Conservation (phyloP, 192 early-diverging fungal genomes). For the Coemansia aciculifera region DNA sequence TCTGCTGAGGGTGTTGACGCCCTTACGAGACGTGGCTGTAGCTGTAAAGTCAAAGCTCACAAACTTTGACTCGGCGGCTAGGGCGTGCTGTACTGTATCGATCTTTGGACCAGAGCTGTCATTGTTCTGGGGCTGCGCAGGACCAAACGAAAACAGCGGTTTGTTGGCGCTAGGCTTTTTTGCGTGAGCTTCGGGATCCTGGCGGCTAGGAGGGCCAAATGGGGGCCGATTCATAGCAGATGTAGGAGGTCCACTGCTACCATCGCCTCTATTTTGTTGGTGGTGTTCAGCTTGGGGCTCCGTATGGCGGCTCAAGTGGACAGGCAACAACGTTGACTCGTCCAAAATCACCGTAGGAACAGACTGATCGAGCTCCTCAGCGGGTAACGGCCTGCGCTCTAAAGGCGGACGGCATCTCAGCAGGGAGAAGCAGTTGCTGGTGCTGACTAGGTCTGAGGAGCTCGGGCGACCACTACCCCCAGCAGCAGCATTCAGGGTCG, state of each 20-base stretch:
- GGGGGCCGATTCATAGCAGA: neutral
- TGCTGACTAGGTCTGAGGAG: neutral
- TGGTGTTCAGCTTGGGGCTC: neutral
- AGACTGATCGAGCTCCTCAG: neutral
- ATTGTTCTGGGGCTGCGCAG: neutral
- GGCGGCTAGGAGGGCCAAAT: neutral
- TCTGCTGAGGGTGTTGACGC: slow-evolving; percentile 20
- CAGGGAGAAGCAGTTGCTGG: slow-evolving; percentile 20
- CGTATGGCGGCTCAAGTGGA: neutral
- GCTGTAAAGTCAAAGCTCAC: slow-evolving; percentile 11
- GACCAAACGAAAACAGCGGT: neutral
- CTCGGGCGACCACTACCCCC: neutral
- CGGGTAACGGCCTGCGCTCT: neutral
- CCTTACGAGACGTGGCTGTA: slow-evolving; percentile 13
- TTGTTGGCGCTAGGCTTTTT: neutral
- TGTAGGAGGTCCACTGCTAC: neutral
- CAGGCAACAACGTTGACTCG: neutral
- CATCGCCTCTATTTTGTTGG: neutral
- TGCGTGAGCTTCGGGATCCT: neutral
- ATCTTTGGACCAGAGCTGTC: neutral
- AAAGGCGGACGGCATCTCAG: slow-evolving; percentile 10
- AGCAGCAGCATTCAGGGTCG: slow-evolving; percentile 15
- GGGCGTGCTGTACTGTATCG: no score
- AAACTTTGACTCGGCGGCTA: neutral
- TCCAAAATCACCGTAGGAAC: neutral